A percentile compares a stretch with the other conserved stretches of the same genome.
Evolutionary conservation across 2,329 filamentous ascomycete genomes (phyloP).

Genomic region (Endothia cerciana): DNA sequence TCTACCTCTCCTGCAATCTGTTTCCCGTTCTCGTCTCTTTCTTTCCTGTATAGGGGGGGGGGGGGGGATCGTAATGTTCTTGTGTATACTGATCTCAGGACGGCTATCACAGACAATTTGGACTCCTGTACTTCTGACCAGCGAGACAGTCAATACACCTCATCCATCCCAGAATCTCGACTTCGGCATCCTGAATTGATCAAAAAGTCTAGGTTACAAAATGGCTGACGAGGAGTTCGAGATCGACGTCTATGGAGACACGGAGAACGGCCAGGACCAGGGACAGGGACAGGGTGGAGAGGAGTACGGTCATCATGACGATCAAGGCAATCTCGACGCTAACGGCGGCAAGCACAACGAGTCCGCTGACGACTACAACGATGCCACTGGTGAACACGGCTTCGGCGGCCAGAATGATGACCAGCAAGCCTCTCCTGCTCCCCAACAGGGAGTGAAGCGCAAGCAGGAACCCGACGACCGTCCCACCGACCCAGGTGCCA

Average conservation of each 20-base stretch:
- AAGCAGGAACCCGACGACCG: constrained; percentile 64
- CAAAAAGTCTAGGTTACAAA: constrained; percentile 32
- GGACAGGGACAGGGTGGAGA: constrained; percentile 49
- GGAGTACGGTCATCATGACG: constrained; percentile 46
- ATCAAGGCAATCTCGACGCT: constrained; percentile 42
- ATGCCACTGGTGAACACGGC: constrained; percentile 26
- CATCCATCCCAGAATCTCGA: constrained; percentile 32
- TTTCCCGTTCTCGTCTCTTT: constrained; percentile 29
- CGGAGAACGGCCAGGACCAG: constrained; percentile 32
- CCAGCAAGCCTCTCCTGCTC: constrained; percentile 35
- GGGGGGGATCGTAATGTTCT: constrained; percentile 4
- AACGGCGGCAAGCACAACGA: constrained; percentile 44
- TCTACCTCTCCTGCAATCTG: constrained; percentile 31
- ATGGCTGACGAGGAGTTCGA: constrained; percentile 76
- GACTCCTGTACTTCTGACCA: constrained; percentile 44
- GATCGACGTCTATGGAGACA: constrained; percentile 73
- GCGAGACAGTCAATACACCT: constrained; percentile 38
- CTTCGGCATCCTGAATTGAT: constrained; percentile 20
- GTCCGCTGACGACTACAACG: constrained; percentile 44
- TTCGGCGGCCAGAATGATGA: constrained; percentile 42
- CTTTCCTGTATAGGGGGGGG: constrained; percentile 1
- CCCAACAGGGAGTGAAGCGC: constrained; percentile 62
- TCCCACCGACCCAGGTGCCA: constrained; percentile 62
- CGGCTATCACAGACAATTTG: constrained; percentile 31
- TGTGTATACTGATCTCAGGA: constrained; percentile 31